Base-by-base conservation (phyloP, 2,329 filamentous ascomycete species). In the Pleurostoma richardsiae region DNA sequence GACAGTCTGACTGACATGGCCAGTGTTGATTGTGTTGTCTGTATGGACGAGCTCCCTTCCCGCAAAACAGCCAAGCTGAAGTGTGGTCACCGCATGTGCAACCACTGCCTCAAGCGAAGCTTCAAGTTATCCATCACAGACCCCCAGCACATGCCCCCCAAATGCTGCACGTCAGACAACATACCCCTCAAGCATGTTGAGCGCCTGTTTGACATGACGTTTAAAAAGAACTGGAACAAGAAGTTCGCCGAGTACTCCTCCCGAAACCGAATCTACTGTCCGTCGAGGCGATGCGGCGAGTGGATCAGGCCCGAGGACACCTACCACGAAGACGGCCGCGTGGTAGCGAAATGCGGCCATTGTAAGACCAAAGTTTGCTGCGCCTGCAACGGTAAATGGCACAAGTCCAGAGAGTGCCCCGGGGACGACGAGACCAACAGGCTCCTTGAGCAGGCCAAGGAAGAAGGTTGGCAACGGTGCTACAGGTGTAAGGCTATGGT, bases 1-100 rank as follows among this genome's bases (percentile, higher is more conserved):
- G 19, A 19, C 19, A 19, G 19, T 36, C 26, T 44, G 40, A 7
- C 42, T 59, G 40, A 59, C 49, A 29, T 43, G 39, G 31, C 45
- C 55, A 90, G 84, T 49, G 76, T 85, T 40, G 78, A 86, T 57
- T 95, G 90, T 57, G 70, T 90, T 42, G 80, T 79, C 28, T 95
- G 90, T 60, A 69, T 84, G 59, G 84, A 88, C 52, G 83, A 88
- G 51, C 68, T 86, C 3, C 80, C 83, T 1, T 59, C 76, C 7
- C 73, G 73, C 49, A 83, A 81, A 63, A 79, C 85, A 31, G 83
- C 83, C 36, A 87, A 84, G 62, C 77, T 95, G 33, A 78, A 80
- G 54, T 95, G 90, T 61, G 82, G 82, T 3, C 90, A 95, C 64
- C 80, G 82, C 51, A 90, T 92, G 85, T 95, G 90, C 65, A 76